Percentiles rank a stretch among this genome's conserved stretches.
phyloP scores from a whole-genome alignment of 495 filamentous ascomycete genomes.

The Cryomyces minteri region DNA sequence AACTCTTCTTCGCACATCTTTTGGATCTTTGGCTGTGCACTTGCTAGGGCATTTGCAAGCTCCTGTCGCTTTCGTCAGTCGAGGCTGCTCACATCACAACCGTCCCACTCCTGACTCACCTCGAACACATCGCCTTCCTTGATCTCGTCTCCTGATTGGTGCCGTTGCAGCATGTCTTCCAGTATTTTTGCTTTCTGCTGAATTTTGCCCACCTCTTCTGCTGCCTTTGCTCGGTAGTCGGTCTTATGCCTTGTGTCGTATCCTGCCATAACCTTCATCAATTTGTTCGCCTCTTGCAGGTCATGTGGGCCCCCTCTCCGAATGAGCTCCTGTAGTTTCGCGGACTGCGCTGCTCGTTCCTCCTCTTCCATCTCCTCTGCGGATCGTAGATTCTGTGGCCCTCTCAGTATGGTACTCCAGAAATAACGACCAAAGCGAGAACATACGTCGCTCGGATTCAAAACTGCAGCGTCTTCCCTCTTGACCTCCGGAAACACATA shows the following conservation, averaged over 20 bases:
- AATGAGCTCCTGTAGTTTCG: conserved; percentile 93
- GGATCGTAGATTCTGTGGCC: conserved; percentile 66
- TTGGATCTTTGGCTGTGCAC: conserved; percentile 94
- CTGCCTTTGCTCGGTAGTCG: conserved; percentile 92
- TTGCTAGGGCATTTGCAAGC: conserved; percentile 76
- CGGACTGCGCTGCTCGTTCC: conserved; percentile 82
- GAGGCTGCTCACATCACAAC: not conserved
- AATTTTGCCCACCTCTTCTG: conserved; percentile 83
- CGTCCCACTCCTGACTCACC: conserved; percentile 20
- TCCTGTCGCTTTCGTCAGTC: conserved; percentile 30
- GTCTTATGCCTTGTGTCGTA: conserved; percentile 90
- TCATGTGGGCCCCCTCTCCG: conserved; percentile 80
- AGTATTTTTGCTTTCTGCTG: conserved; percentile 82
- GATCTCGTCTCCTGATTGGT: conserved; percentile 65
- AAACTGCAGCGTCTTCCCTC: conserved; percentile 83
- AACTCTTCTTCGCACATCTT: conserved; percentile 99
- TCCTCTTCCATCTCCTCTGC: conserved; percentile 99
- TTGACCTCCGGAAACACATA: conserved; percentile 87
- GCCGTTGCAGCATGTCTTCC: conserved; percentile 80
- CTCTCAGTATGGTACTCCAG: not conserved
- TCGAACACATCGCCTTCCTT: conserved; percentile 87
- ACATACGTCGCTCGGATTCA: conserved; percentile 93
- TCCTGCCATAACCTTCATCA: conserved; percentile 99
- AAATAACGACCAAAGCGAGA: not conserved
- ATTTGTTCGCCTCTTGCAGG: conserved; percentile 81